A percentile compares a stretch with the other conserved stretches of the same genome.
phyloP scores from a whole-genome alignment of 2,329 filamentous ascomycete genomes.

The Aspergillus neotritici region DNA sequence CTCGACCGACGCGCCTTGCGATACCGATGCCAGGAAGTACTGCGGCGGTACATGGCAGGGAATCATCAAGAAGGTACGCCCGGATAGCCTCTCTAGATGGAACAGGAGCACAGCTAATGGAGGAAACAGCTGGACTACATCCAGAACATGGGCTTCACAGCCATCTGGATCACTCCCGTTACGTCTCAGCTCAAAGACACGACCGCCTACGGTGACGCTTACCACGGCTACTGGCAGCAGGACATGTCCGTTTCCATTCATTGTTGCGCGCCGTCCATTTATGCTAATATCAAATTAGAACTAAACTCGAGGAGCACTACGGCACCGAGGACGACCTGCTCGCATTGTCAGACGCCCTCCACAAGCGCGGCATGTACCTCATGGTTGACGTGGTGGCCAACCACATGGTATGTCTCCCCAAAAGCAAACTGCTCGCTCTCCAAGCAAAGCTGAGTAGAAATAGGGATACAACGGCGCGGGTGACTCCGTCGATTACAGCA shows the following conservation, averaged over 20 bases:
- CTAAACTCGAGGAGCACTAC: slow-evolving; percentile 53
- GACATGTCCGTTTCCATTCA: slow-evolving; percentile 30
- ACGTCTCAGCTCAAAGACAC: slow-evolving; percentile 33
- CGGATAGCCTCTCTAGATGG: background rate
- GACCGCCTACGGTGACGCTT: slow-evolving; percentile 38
- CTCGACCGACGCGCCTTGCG: slow-evolving; percentile 31
- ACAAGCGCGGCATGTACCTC: slow-evolving; percentile 53
- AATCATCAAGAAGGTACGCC: slow-evolving; percentile 35
- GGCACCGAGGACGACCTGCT: slow-evolving; percentile 57
- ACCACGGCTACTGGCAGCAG: slow-evolving; percentile 49
- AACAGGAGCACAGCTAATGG: background rate
- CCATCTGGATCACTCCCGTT: slow-evolving; percentile 47
- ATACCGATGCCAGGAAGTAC: slow-evolving; percentile 28
- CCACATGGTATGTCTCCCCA: slow-evolving; percentile 40
- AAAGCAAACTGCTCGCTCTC: too few relatives aligned
- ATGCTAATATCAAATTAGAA: slow-evolving; percentile 18
- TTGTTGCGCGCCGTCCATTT: background rate
- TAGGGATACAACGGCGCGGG: slow-evolving; percentile 44
- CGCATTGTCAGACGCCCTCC: slow-evolving; percentile 51
- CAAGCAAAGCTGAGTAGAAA: too few relatives aligned
- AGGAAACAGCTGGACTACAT: slow-evolving; percentile 46
- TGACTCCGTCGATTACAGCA: slow-evolving; percentile 48
- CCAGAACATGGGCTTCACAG: slow-evolving; percentile 44
- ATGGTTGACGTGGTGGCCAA: slow-evolving; percentile 59
- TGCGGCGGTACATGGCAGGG: slow-evolving; percentile 49